A percentile compares a stretch with the other conserved stretches of the same genome.
Evolutionary conservation across 371 early-diverging fungal species (phyloP).

Genomic region (Entomophthora muscae): DNA sequence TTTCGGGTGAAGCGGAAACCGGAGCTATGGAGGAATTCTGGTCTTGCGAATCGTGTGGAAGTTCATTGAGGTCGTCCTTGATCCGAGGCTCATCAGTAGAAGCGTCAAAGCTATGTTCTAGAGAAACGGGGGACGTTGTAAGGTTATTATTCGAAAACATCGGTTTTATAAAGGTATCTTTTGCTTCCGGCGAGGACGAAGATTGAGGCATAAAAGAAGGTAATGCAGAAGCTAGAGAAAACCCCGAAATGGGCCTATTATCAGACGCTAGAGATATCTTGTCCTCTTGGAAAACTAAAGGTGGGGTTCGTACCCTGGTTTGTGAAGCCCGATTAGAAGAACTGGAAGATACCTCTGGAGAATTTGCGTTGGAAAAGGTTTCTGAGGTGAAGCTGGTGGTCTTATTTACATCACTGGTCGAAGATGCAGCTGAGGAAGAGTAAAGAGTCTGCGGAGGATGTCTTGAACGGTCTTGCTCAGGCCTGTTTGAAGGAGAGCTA

Average conservation of each 20-base stretch:
- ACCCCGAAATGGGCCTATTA: background rate
- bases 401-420: background rate
- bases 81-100: background rate
- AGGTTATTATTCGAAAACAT: background rate
- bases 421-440: background rate
- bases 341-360: background rate
- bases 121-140: background rate
- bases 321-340: background rate
- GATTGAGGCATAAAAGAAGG: background rate
- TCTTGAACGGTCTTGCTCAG: background rate
- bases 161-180: background rate
- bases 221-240: background rate
- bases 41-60: background rate
- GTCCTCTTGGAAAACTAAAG: background rate
- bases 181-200: background rate
- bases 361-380: background rate
- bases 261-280: background rate
- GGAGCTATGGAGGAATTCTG: background rate
- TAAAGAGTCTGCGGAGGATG: background rate
- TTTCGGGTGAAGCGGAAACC: background rate
- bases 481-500: background rate
- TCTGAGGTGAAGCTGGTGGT: background rate
- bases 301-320: background rate
- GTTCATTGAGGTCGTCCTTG: background rate
- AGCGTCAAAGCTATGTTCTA: background rate